phyloP scores from a whole-genome alignment of 495 filamentous ascomycete genomes.

The Penicillium robsamsonii region DNA sequence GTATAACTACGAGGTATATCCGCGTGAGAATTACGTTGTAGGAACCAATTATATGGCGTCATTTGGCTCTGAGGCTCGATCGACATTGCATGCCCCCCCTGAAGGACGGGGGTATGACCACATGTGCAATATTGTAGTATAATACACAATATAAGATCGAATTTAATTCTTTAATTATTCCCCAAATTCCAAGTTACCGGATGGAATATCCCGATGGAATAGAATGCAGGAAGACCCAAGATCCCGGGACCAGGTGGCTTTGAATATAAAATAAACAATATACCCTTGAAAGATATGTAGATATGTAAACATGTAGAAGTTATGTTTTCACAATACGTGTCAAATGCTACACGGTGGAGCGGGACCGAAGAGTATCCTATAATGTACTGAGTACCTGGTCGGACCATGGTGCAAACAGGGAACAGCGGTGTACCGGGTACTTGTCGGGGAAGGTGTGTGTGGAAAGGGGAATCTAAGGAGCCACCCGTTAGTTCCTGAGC shows the following conservation, averaged over 20 bases:
- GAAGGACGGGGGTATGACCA: conserved; percentile 11
- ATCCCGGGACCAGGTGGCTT: not conserved
- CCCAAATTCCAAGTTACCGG: not conserved
- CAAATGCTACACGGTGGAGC: conserved; percentile 2
- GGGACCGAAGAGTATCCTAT: not conserved
- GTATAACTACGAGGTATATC: too few species aligned
- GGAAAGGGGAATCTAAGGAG: conserved; percentile 9
- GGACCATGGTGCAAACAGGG: conserved; percentile 4
- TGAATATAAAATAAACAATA: not conserved
- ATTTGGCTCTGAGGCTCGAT: conserved; percentile 36
- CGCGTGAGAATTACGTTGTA: not conserved
- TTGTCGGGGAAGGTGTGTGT: conserved; percentile 4
- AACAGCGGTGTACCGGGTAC: conserved; percentile 13
- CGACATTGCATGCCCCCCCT: conserved; percentile 39
- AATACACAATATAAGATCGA: not conserved
- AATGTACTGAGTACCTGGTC: conserved; percentile 11
- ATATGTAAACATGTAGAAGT: not conserved
- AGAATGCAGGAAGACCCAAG: not conserved
- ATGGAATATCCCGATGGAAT: not conserved
- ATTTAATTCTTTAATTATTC: not conserved
- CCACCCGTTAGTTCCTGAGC: conserved; percentile 12
- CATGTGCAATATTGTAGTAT: conserved; percentile 4
- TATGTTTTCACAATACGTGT: conserved; percentile 2
- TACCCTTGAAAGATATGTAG: too few species aligned
- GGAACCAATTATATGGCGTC: conserved; percentile 24